phyloP scores from a whole-genome alignment of 441 rosid species.

The Cnidoscolus chayamansa region DNA sequence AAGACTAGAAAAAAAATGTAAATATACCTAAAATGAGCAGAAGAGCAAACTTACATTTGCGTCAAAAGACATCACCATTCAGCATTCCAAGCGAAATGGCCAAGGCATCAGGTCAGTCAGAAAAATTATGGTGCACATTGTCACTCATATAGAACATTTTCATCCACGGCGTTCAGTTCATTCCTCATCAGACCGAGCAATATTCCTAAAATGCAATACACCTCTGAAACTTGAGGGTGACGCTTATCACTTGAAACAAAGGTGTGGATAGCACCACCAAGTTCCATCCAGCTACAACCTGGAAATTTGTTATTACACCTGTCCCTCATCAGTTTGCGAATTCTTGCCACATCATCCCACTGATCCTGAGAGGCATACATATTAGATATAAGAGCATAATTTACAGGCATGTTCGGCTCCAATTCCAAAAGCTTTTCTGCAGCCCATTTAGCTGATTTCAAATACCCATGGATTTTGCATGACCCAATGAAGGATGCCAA shows the following conservation, averaged over 20 bases:
- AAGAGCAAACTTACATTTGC: not conserved
- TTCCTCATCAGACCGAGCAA: conserved; percentile 13
- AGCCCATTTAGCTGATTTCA: conserved; percentile 42
- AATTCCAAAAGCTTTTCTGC: conserved; percentile 49
- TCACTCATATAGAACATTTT: conserved; percentile 12
- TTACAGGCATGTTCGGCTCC: conserved; percentile 53
- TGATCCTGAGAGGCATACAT: conserved; percentile 50
- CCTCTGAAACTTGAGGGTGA: conserved; percentile 21
- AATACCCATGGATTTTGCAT: conserved; percentile 47
- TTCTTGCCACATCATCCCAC: conserved; percentile 51
- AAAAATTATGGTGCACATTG: conserved; percentile 2
- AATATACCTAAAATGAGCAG: conserved; percentile 10
- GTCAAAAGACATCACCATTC: not conserved
- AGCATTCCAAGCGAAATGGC: not conserved
- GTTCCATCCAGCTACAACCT: conserved; percentile 59
- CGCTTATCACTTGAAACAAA: conserved; percentile 32
- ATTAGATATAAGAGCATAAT: conserved; percentile 54
- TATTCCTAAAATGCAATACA: conserved; percentile 6
- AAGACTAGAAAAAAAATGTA: not conserved
- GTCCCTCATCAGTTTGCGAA: conserved; percentile 45
- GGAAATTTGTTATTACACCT: conserved; percentile 49
- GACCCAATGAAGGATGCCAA: conserved; percentile 63
- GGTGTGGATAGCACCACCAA: conserved; percentile 17
- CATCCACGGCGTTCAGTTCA: conserved; percentile 2
- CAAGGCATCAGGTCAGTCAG: conserved; percentile 6